A percentile compares a stretch with the other conserved stretches of the same genome.
phyloP scores from a whole-genome alignment of 1,284 basidiomycete species.

The Mycena citricolor region DNA sequence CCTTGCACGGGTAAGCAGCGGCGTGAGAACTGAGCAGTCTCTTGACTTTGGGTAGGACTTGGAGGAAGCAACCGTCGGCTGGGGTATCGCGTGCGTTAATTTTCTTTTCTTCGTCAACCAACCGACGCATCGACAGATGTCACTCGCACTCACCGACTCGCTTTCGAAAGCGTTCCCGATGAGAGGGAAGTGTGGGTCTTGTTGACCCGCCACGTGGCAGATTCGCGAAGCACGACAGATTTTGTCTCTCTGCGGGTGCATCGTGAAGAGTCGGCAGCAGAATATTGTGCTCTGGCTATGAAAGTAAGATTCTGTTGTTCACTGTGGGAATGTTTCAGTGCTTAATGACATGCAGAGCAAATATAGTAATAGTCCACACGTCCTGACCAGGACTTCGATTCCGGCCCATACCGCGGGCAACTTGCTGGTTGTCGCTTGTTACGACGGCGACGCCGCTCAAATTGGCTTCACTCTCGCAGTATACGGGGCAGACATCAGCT shows the following conservation, averaged over 20 bases:
- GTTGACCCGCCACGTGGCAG: conserved; percentile 72
- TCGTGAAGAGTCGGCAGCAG: too few relatives aligned
- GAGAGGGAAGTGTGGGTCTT: conserved; percentile 71
- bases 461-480: conserved; percentile 66
- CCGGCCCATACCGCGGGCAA: conserved; percentile 37
- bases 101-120: not conserved
- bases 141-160: conserved; percentile 35
- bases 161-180: conserved; percentile 4
- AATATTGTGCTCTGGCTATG: conserved; percentile 20
- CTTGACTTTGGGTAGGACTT: conserved; percentile 43
- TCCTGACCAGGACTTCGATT: conserved; percentile 51
- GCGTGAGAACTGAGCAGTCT: not conserved
- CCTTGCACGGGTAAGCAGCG: conserved; percentile 65
- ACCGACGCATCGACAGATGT: conserved; percentile 27
- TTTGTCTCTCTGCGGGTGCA: conserved; percentile 74
- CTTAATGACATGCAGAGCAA: conserved; percentile 47
- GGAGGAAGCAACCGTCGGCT: conserved; percentile 45
- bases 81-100: conserved; percentile 35
- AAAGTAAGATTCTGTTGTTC: conserved; percentile 25
- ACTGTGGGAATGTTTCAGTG: not conserved
- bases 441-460: conserved; percentile 60
- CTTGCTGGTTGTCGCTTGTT: conserved; percentile 59
- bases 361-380: conserved; percentile 79
- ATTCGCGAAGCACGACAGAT: conserved; percentile 57
- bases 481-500: conserved; percentile 45